Conservation (phyloP, 2,329 filamentous ascomycete genomes). For the Xylaria digitata region DNA sequence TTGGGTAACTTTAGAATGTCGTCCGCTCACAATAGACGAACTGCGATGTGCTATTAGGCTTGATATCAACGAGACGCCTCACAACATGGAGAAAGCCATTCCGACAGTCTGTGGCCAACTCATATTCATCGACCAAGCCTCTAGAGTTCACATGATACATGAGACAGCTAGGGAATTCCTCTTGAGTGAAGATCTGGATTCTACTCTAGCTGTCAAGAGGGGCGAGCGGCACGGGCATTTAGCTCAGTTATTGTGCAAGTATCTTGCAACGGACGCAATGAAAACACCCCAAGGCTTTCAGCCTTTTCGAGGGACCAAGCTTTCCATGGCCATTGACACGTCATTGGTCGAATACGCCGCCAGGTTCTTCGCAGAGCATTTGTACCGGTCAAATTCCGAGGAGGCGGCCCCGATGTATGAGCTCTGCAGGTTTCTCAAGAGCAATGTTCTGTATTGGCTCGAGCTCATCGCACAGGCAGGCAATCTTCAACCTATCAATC, state of each 20-base stretch:
- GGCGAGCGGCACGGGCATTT: constrained; percentile 48
- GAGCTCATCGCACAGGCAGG: constrained; percentile 46
- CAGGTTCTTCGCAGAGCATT: constrained; percentile 45
- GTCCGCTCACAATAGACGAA: constrained; percentile 44
- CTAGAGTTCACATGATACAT: constrained; percentile 49
- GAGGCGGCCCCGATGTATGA: constrained; percentile 60
- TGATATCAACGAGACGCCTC: constrained; percentile 44
- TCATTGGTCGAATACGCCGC: constrained; percentile 44
- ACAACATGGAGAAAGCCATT: constrained; percentile 46
- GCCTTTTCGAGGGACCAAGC: constrained; percentile 27
- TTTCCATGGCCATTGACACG: constrained; percentile 31
- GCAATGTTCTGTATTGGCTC: constrained; percentile 50
- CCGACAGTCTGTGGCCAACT: constrained; percentile 49
- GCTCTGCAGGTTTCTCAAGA: constrained; percentile 69
- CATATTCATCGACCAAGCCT: constrained; percentile 45
- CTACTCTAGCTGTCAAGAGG: constrained; percentile 39
- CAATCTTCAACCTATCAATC: constrained; percentile 43
- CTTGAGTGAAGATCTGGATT: constrained; percentile 36
- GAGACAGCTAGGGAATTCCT: constrained; percentile 50
- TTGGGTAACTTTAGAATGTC: constrained; percentile 43
- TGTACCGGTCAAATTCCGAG: constrained; percentile 39
- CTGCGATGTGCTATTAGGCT: constrained; percentile 42
- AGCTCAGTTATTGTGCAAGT: constrained; percentile 43
- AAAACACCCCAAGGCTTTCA: constrained; percentile 30
- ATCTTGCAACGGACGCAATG: constrained; percentile 40